Conservation (phyloP, 108 stramenopile genomes). For the Parietichytrium sp. region DNA sequence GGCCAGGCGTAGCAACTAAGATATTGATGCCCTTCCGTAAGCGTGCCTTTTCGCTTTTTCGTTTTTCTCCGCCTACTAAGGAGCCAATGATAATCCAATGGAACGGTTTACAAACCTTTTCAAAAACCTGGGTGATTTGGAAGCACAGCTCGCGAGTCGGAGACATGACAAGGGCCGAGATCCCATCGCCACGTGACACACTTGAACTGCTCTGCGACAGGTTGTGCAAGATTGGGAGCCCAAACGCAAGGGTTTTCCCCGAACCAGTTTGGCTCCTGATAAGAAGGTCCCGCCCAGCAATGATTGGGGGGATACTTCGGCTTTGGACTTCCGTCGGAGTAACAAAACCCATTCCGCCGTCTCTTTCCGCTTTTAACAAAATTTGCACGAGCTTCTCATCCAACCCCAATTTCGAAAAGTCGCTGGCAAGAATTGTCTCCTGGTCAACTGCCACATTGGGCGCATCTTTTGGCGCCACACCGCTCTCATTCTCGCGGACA, state of each 20-base stretch:
- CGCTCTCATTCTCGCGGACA: no score
- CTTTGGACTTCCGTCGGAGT: constrained; percentile 52
- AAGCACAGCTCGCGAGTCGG: constrained; percentile 88
- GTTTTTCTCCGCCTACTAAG: constrained; percentile 84
- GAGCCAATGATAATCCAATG: constrained; percentile 82
- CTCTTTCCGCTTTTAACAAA: neutral
- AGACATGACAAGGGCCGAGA: constrained; percentile 67
- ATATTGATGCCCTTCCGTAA: constrained; percentile 85
- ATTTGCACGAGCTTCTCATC: neutral
- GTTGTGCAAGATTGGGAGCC: constrained; percentile 54
- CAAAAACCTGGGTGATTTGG: constrained; percentile 72
- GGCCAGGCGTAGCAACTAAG: constrained; percentile 93
- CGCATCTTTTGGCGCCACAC: no score
- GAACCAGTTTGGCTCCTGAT: constrained; percentile 61
- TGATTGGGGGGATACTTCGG: constrained; percentile 49
- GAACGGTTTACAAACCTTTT: constrained; percentile 67
- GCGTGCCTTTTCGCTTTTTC: constrained; percentile 90
- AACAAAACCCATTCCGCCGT: constrained; percentile 51
- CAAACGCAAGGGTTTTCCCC: constrained; percentile 66
- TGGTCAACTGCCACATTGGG: no score
- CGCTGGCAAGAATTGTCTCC: no score
- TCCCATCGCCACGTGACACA: constrained; percentile 49
- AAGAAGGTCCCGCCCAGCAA: constrained; percentile 52
- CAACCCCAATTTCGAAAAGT: no score
- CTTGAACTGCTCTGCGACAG: constrained; percentile 32